phyloP scores from a whole-genome alignment of 2,329 filamentous ascomycete species.

The Neofusicoccum parvum region DNA sequence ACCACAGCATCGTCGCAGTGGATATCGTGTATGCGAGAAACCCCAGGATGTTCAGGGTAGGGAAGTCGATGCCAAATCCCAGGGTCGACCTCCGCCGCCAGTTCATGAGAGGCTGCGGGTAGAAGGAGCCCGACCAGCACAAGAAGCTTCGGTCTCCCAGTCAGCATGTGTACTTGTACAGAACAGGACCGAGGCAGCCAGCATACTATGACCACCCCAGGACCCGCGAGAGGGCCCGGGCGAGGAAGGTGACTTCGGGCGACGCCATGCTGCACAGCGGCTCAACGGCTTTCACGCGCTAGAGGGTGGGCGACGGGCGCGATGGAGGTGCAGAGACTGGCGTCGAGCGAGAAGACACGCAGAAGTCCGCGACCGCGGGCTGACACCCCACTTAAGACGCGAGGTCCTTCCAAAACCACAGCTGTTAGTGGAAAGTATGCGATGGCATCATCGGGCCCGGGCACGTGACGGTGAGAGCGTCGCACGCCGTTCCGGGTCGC shows the following conservation, averaged over 20 bases:
- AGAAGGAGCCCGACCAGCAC: constrained; percentile 74
- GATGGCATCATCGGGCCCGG: constrained; percentile 15
- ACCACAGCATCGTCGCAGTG: constrained; percentile 76
- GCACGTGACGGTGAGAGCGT: constrained; percentile 12
- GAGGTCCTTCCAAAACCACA: constrained; percentile 1
- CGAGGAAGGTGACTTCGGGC: constrained; percentile 33
- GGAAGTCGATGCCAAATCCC: constrained; percentile 87
- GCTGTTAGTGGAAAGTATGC: constrained; percentile 1
- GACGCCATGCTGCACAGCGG: constrained; percentile 24
- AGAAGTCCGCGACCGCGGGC: not conserved
- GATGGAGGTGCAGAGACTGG: not conserved
- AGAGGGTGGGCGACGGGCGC: not conserved
- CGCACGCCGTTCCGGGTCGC: not conserved
- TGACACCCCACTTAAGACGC: constrained; percentile 10
- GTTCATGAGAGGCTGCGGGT: constrained; percentile 86
- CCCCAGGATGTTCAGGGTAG: constrained; percentile 71
- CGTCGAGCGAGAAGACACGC: not conserved
- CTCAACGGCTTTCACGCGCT: not conserved
- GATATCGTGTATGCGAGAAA: constrained; percentile 77
- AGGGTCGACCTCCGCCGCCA: constrained; percentile 73
- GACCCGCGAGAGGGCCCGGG: constrained; percentile 36
- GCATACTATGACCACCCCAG: constrained; percentile 38
- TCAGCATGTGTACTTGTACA: not conserved
- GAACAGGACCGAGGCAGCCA: not conserved
- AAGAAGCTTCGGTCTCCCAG: constrained; percentile 28